These are phyloP conservation scores for Carex scoparia DNA, from an alignment of 176 grass and related monocot genomes.

Conservation along the genomic window DNA sequence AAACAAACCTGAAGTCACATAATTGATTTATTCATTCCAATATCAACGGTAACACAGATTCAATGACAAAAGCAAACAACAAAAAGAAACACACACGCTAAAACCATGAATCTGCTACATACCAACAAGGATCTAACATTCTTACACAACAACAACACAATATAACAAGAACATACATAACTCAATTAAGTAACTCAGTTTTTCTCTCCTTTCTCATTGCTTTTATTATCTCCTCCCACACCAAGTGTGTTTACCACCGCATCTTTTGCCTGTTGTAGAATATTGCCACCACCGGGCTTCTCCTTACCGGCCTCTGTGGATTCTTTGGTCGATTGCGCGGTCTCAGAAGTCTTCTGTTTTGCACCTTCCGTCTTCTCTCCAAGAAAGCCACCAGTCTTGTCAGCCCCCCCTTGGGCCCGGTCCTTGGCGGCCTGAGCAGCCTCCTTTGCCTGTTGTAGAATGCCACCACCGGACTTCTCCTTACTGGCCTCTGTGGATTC, in stretches of 20 bases:
- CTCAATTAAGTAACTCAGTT: no score
- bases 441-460: conserved; percentile 43
- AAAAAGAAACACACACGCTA: no score
- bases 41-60: no score
- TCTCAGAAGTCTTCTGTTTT: no score
- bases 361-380: neutral
- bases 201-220: conserved; percentile 22
- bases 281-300: no score
- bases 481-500: no score
- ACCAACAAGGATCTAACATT: neutral
- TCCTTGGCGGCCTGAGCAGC: conserved; percentile 27
- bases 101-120: neutral
- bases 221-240: conserved; percentile 30
- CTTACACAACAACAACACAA: neutral
- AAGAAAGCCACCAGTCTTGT: conserved; percentile 25
- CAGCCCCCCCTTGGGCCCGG: conserved; percentile 9
- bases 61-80: no score
- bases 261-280: conserved; percentile 62
- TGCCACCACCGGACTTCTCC: neutral
- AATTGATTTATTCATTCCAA: no score
- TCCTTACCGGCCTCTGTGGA: no score
- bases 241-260: conserved; percentile 57
- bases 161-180: neutral
- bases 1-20: no score
- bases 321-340: no score